phyloP scores from a whole-genome alignment of 176 grass and related monocot species.

The Juncus effusus region DNA sequence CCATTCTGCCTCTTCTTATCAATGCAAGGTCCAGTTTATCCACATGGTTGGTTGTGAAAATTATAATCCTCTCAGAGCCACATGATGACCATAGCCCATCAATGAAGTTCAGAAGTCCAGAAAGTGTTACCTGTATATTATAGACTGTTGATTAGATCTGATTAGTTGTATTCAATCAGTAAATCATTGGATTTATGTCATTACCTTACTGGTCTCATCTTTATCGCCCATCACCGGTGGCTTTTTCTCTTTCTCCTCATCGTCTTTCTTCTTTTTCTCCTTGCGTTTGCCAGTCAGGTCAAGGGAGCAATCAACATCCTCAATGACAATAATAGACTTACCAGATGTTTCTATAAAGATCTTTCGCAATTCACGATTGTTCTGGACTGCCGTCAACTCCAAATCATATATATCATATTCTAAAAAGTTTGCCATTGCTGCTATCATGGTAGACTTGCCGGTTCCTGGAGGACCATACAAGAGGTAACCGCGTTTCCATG shows the following conservation, averaged over 20 bases:
- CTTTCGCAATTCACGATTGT: constrained; percentile 28
- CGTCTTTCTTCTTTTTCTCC: not conserved
- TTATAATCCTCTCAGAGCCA: constrained; percentile 26
- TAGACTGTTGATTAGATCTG: not conserved
- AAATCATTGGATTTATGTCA: too few relatives aligned
- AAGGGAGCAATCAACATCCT: constrained; percentile 33
- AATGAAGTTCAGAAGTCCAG: constrained; percentile 37
- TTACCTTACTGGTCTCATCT: constrained; percentile 9
- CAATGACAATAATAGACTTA: constrained; percentile 33
- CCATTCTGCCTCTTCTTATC: constrained; percentile 41
- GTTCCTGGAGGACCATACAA: constrained; percentile 28
- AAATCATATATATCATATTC: constrained; percentile 28
- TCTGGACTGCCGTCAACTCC: constrained; percentile 28
- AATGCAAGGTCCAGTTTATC: constrained; percentile 32
- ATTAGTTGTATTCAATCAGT: too few relatives aligned
- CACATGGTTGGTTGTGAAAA: constrained; percentile 37
- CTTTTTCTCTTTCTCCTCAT: not conserved
- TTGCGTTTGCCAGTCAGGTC: constrained; percentile 30
- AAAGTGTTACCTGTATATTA: constrained; percentile 17
- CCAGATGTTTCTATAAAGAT: constrained; percentile 25
- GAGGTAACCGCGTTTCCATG: constrained; percentile 37
- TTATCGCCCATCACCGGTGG: not conserved
- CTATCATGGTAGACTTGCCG: constrained; percentile 33
- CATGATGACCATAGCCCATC: constrained; percentile 37
- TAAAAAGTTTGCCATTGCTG: constrained; percentile 28